Evolutionary conservation across 2,329 filamentous ascomycete genomes (phyloP), one percentile per base, ranked within the genome.

Genomic region (Talaromyces sp.): DNA sequence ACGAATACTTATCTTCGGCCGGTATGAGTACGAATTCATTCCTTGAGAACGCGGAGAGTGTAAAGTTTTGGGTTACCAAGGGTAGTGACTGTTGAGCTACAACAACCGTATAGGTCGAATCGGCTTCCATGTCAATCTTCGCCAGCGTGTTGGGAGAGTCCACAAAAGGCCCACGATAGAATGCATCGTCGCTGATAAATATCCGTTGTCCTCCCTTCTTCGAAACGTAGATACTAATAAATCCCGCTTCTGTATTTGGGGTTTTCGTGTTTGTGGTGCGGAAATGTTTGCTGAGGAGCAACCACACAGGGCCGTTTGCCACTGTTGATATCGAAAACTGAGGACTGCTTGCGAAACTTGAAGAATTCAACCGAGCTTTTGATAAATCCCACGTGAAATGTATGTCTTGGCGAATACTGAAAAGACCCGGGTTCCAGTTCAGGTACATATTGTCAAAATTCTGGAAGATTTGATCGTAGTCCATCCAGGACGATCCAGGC

Each of bases 361-460:
- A 90, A 0, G 87, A 86, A 62, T 90, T 89, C 58, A 86, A 82
- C 21, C 68, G 72, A 3, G 69, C 66, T 42, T 67, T 71, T n/a
- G 78, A 74, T n/a, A 88, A 73, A 64, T 88, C 83, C 95, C 95
- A 99, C 1, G 83, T 82, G 71, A 98, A 96, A 76, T 99, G 95
- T 62, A 93, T 86, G 69, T 99, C 93, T 74, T 96, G 88, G 8
- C 93, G 87, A 72, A 90, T 80, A 1, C 81, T 80, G 76, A 99
- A 99, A 0, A 96, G 80, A 0, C 84, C 83, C 0, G 95, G 93
- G 67, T 96, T 97, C 95, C 95, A 99, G 76, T 98, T 99, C 61
- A 99, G 82, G 75, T 98, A 99, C 68, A 99, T 86, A 18, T 93
- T 96, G 73, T 98, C 92, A 66, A 97, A 99, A 72, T 96, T 88